Percentiles rank a stretch among this genome's conserved stretches.
Conservation (phyloP, 2,329 filamentous ascomycete species). For the Fusarium decemcellulare region DNA sequence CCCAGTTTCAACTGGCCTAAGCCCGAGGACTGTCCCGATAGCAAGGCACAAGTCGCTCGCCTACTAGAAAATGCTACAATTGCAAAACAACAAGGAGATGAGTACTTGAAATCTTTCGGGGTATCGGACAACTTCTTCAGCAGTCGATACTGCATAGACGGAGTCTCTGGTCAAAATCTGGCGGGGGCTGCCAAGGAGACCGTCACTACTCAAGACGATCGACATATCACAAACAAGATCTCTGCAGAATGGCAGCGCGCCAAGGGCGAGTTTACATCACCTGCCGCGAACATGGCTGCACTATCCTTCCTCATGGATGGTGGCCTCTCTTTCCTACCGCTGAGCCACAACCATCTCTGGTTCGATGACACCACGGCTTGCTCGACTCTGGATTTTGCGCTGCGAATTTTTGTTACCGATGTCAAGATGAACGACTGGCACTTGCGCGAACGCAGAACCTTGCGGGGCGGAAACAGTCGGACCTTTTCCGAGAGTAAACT, state of each 20-base stretch:
- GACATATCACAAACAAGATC: conserved; percentile 52
- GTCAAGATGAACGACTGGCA: conserved; percentile 59
- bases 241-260: conserved; percentile 60
- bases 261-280: conserved; percentile 31
- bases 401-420: conserved; percentile 58
- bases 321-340: conserved; percentile 58
- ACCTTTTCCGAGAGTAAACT: conserved; percentile 61
- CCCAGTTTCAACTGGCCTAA: conserved; percentile 51
- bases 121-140: conserved; percentile 52
- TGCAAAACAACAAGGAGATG: conserved; percentile 37
- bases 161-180: conserved; percentile 60
- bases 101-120: conserved; percentile 48
- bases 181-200: conserved; percentile 56
- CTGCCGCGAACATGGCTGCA: conserved; percentile 53
- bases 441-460: conserved; percentile 57
- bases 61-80: conserved; percentile 45
- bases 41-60: conserved; percentile 6
- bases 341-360: conserved; percentile 58
- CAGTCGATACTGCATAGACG: conserved; percentile 53
- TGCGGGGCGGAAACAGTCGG: conserved; percentile 56
- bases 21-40: conserved; percentile 44
- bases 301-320: conserved; percentile 62
- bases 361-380: conserved; percentile 61
- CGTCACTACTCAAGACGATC: conserved; percentile 52
- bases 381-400: conserved; percentile 64